Evolutionary conservation across 2,329 filamentous ascomycete species (phyloP), one percentile per base, ranked within the genome.

Genomic region (Calonectria hawksworthii): DNA sequence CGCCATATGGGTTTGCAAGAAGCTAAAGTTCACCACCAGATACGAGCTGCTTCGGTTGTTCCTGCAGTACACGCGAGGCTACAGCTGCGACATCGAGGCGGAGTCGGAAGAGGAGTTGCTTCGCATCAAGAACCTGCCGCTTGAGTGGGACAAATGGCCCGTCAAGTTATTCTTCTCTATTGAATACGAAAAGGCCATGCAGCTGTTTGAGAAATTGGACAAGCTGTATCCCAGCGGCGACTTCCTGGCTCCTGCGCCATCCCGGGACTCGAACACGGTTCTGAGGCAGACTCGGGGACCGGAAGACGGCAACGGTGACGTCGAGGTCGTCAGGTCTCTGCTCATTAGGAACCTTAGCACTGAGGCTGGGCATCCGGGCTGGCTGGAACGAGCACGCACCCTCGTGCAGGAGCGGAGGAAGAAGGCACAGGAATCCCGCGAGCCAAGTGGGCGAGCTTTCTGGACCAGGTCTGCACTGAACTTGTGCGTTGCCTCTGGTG

Each of bases 381-480:
- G 79, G 80, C 51, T 75, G 34, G 63, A 65, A 18, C 72, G 81
- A 2, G 68, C 50, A 10, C 72, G 73, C 2, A 13, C 36, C 1
- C 30, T 80, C 4, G 54, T 82, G 9, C 67, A 74, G 0, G 79
- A 81, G 28, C 79, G 82, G 23, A 80, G 56, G 66, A 75, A 47
- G 0, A 81, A 76, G 23, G 78, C 82, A 0, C 73, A 79, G 3
- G 75, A 81, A 59, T 74, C 78, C 18, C 77, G 79, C 16, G 79
- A 80, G 9, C 70, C 79, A 6, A 51, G 56, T 3, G 61, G 70
- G 6, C 80, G 83, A 5, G 71, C 71, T 10, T 81, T 80, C 28
- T 84, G 82, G 82, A 73, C 78, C 10, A 75, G 64, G 47, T 79
- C 82, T 10, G 78, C 83, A 0, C 28, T 84, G 21, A 76, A 77